Evolutionary conservation across 129 eudicot species (phyloP), one percentile per base, ranked within the genome.

Genomic region (Saussurea involucrata): DNA sequence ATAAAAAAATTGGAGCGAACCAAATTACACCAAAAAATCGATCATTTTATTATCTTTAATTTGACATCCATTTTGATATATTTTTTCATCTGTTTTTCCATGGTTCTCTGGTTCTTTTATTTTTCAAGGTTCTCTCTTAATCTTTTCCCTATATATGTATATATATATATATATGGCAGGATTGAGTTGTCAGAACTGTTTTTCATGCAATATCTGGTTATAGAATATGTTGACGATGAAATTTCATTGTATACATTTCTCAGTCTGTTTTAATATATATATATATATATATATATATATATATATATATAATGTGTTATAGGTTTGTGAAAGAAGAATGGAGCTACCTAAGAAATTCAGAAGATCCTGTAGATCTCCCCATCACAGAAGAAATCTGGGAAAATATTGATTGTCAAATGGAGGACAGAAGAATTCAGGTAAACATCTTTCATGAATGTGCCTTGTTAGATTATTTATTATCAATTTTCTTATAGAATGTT

Each of bases 321-420:
- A 95, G 98, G 27, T 92, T 95, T 66, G 61, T 95, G 61, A 81
- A 55, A 75, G 87, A 85, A 75, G 98, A 95, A 79, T 95, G 97
- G 98, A 80, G 53, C 29, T 83, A 74, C 79, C 73, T 95, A 8
- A 78, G 74, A 5, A 75, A 87, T 69, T 86, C 73, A 68, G 83
- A 79, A 77, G 79, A 32, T 66, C 66, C 77, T 63, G 66, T 72
- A 25, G 83, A 83, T 81, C 88, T 82, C 4, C 87, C 87, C 20
- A 74, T 95, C 36, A 66, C 78, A 5, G 86, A 83, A 24, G 80
- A 75, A 68, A 83, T 85, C n/a, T 85, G 92, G 94, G 66, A 89
- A 70, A 77, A 86, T 40, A 86, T 91, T 73, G 89, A 86, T 42
- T 72, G 73, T 53, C 80, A 82, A 84, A 86, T 95, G 29, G 79